Evolutionary conservation across 208 protist species (phyloP).

Genomic region (Trypanosoma brucei): DNA sequence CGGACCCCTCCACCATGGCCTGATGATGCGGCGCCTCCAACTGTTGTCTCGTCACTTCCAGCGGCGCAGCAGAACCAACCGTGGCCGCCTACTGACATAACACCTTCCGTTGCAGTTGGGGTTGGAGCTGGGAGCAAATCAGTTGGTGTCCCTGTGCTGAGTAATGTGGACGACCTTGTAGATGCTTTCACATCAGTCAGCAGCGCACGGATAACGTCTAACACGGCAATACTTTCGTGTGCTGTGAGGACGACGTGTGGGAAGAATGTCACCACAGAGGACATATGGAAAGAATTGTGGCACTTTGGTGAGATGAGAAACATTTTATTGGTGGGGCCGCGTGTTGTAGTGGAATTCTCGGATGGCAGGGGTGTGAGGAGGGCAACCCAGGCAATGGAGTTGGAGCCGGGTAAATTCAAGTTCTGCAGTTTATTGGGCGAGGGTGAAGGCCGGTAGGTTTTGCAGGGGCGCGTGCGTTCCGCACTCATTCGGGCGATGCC

Average conservation of each 20-base stretch:
- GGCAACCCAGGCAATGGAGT: constrained; percentile 3
- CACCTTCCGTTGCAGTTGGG: too few relatives aligned
- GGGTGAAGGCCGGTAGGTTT: not conserved
- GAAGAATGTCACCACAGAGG: not conserved
- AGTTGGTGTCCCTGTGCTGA: too few relatives aligned
- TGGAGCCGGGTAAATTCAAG: not conserved
- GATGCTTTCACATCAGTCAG: not conserved
- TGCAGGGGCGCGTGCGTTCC: too few relatives aligned
- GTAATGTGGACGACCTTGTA: not conserved
- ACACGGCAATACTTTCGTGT: constrained; percentile 7
- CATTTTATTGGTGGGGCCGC: constrained; percentile 13
- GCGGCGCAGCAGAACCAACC: too few relatives aligned
- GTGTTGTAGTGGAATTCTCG: constrained; percentile 18
- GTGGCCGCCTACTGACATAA: too few relatives aligned
- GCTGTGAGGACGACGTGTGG: not conserved
- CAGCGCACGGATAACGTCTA: not conserved
- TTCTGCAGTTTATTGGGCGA: not conserved
- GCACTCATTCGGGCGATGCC: too few relatives aligned
- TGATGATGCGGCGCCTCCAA: too few relatives aligned
- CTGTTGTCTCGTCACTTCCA: too few relatives aligned
- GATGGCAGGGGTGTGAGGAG: constrained; percentile 8
- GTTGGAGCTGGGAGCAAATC: not conserved
- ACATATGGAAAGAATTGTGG: constrained; percentile 20
- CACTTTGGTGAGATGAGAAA: constrained; percentile 16
- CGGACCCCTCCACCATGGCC: too few relatives aligned